A percentile compares a stretch with the other conserved stretches of the same genome.
These are phyloP conservation scores for Leptographium galeiforme DNA, from an alignment of 2,329 filamentous ascomycete species.

Conservation along the genomic window DNA sequence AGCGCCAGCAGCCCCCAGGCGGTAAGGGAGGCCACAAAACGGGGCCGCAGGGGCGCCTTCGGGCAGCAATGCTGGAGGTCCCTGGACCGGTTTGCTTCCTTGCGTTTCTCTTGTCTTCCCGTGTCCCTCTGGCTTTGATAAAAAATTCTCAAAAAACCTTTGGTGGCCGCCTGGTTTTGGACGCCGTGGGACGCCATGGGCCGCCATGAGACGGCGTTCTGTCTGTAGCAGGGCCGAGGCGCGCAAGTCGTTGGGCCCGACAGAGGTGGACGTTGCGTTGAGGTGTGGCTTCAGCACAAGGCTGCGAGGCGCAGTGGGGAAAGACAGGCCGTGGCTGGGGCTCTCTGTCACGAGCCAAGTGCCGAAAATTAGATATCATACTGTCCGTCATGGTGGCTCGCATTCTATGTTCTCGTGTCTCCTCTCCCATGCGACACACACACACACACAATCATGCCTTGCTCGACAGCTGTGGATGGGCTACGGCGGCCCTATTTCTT, in stretches of 20 bases:
- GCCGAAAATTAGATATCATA: background rate
- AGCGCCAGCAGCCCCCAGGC: background rate
- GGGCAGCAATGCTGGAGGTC: slow-evolving; percentile 10
- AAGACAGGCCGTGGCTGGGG: background rate
- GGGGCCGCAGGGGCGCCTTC: background rate
- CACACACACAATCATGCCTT: background rate
- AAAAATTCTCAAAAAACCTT: too few relatives aligned
- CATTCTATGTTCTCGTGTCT: background rate
- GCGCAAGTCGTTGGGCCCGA: too few relatives aligned
- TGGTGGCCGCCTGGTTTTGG: background rate
- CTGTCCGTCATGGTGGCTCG: background rate
- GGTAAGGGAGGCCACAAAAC: background rate
- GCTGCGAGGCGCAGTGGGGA: background rate
- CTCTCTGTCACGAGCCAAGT: background rate
- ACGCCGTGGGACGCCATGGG: background rate
- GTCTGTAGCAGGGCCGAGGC: background rate
- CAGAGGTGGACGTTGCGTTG: too few relatives aligned
- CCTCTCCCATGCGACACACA: background rate
- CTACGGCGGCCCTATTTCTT: background rate
- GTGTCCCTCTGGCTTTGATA: background rate
- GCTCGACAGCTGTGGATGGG: background rate
- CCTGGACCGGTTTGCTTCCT: background rate
- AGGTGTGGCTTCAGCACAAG: slow-evolving; percentile 3
- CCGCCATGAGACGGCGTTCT: background rate
- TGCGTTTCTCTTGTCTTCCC: background rate